Evolutionary conservation across 2,329 filamentous ascomycete genomes (phyloP).

Genomic region (Achaetomium macrosporum): DNA sequence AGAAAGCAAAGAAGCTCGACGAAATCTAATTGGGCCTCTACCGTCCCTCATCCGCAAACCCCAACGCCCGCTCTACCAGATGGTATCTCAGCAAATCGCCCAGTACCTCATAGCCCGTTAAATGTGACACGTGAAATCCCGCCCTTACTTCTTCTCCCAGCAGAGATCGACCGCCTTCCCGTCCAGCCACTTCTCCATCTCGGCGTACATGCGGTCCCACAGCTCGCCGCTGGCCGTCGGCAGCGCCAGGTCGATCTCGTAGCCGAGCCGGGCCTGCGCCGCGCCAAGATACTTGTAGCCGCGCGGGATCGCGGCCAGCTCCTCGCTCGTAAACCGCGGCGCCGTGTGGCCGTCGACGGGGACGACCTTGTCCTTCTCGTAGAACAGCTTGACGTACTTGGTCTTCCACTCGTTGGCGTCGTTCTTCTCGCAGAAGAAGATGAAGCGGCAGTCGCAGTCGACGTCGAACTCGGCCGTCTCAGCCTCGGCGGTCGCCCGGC

Average conservation of each 20-base stretch:
- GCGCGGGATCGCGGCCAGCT: conserved; percentile 36
- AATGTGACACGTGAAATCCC: background rate
- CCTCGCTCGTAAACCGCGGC: conserved; percentile 34
- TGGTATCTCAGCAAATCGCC: background rate
- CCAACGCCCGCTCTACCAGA: background rate
- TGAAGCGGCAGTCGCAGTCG: conserved; percentile 46
- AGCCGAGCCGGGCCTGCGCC: conserved; percentile 41
- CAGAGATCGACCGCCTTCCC: conserved; percentile 26
- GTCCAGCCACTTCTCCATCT: conserved; percentile 38
- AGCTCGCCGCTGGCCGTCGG: conserved; percentile 34
- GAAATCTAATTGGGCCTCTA: too few relatives aligned
- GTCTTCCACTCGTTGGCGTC: conserved; percentile 33
- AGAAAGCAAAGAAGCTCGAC: too few relatives aligned
- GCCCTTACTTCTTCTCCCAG: conserved; percentile 16
- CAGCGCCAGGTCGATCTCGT: conserved; percentile 36
- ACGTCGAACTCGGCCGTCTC: conserved; percentile 38
- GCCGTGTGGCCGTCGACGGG: conserved; percentile 37
- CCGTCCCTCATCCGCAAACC: background rate
- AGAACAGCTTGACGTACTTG: conserved; percentile 43
- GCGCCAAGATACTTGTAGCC: conserved; percentile 44
- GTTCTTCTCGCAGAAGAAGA: conserved; percentile 40
- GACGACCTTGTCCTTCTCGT: conserved; percentile 46
- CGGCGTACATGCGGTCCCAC: conserved; percentile 38
- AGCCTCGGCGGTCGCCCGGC: conserved; percentile 13
- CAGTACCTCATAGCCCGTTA: too few relatives aligned